Evolutionary conservation across 345 rosid species (phyloP).

Genomic region (Anastatica hierochuntica): DNA sequence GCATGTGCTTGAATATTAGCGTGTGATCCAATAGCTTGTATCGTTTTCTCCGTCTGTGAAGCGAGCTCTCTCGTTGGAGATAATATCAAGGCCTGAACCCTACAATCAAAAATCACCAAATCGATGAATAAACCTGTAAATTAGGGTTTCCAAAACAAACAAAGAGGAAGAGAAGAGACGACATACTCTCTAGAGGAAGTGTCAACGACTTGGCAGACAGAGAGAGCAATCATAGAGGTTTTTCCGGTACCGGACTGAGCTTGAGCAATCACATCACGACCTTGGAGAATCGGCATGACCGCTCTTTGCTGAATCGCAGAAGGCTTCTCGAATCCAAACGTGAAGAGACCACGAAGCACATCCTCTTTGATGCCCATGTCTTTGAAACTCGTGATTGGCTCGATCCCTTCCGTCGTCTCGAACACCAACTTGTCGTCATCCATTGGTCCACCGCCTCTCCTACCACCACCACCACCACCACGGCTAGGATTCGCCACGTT

Average conservation of each 20-base stretch:
- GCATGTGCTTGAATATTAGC: slow-evolving; percentile 79
- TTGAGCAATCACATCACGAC: slow-evolving; percentile 93
- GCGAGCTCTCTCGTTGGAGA: slow-evolving; percentile 97
- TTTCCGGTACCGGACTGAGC: slow-evolving; percentile 99
- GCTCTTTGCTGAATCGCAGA: slow-evolving; percentile 97
- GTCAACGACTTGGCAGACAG: slow-evolving; percentile 78
- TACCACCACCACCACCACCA: slow-evolving; percentile 35
- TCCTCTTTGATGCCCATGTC: slow-evolving; percentile 77
- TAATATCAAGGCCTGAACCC: slow-evolving; percentile 92
- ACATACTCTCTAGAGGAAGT: slow-evolving; percentile 67
- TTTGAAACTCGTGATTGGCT: slow-evolving; percentile 73
- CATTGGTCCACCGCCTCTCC: slow-evolving; percentile 31
- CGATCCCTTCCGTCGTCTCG: slow-evolving; percentile 85
- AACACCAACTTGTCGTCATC: slow-evolving; percentile 60
- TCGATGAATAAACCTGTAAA: not conserved
- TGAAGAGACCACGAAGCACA: slow-evolving; percentile 78
- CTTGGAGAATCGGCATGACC: slow-evolving; percentile 82
- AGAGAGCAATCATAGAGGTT: slow-evolving; percentile 92
- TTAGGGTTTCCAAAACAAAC: too few relatives aligned
- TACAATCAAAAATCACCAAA: slow-evolving; percentile 8
- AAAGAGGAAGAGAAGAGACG: not conserved
- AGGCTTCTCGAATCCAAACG: slow-evolving; percentile 83
- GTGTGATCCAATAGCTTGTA: slow-evolving; percentile 60
- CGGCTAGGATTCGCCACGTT: slow-evolving; percentile 28
- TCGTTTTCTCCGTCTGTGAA: slow-evolving; percentile 76